phyloP scores from a whole-genome alignment of 352 stramenopile species.

The Pythium phragmitis region DNA sequence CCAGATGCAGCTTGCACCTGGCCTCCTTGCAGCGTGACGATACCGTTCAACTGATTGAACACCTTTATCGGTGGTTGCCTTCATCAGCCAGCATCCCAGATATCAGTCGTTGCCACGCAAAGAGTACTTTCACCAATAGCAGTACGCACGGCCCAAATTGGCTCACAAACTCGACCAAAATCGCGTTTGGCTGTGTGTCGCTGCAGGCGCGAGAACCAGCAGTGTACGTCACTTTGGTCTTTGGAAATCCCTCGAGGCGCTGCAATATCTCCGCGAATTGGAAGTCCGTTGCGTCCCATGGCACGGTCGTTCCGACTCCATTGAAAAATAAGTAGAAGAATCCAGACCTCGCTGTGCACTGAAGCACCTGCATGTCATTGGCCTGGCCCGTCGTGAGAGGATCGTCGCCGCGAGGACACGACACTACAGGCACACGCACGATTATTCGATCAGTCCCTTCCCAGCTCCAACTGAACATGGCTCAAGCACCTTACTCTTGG shows the following conservation, averaged over 20 bases:
- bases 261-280: slow-evolving; percentile 58
- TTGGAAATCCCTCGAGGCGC: slow-evolving; percentile 31
- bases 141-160: slow-evolving; percentile 55
- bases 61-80: slow-evolving; percentile 67
- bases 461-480: background rate
- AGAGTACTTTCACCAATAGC: background rate
- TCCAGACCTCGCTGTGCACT: slow-evolving; percentile 69
- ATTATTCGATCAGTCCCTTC: background rate
- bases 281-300: slow-evolving; percentile 44
- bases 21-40: slow-evolving; percentile 41
- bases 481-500: slow-evolving; percentile 35
- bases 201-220: slow-evolving; percentile 43
- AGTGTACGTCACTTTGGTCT: slow-evolving; percentile 53
- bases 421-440: slow-evolving; percentile 8
- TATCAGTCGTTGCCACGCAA: background rate
- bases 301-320: slow-evolving; percentile 49
- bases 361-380: slow-evolving; percentile 84
- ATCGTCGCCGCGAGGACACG: slow-evolving; percentile 87
- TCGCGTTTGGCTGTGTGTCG: slow-evolving; percentile 37
- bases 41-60: slow-evolving; percentile 36
- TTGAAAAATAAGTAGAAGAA: slow-evolving; percentile 73
- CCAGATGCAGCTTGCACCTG: slow-evolving; percentile 48
- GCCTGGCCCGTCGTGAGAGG: slow-evolving; percentile 77
- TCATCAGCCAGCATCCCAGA: background rate
- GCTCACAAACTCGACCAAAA: slow-evolving; percentile 63